These are phyloP conservation scores for Citrus cavaleriei DNA, from an alignment of 345 rosid species.

Conservation along the genomic window DNA sequence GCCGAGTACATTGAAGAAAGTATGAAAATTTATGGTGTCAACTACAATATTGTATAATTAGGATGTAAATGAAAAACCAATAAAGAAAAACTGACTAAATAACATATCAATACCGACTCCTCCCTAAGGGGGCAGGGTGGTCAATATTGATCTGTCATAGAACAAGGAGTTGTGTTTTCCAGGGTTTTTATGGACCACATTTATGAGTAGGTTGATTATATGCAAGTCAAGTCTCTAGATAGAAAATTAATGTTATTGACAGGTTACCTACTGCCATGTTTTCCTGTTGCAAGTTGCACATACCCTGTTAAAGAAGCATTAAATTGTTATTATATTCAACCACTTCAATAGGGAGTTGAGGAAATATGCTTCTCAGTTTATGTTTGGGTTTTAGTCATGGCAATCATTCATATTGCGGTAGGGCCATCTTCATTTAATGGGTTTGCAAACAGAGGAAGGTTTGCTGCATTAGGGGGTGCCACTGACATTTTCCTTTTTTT, in stretches of 20 bases:
- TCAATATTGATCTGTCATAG: not conserved
- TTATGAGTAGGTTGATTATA: not conserved
- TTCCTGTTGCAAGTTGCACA: not conserved
- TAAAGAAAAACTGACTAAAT: not conserved
- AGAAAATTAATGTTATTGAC: not conserved
- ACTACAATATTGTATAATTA: not conserved
- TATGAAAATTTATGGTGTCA: not conserved
- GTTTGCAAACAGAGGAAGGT: not conserved
- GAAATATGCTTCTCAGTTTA: not conserved
- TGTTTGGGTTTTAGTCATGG: not conserved
- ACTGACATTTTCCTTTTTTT: not conserved
- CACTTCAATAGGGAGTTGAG: not conserved
- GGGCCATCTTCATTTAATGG: not conserved
- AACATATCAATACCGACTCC: not conserved
- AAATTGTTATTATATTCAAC: not conserved
- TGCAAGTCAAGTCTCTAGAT: not conserved
- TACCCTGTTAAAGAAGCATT: not conserved
- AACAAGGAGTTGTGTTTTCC: not conserved
- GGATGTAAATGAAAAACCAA: not conserved
- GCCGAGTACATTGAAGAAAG: not conserved
- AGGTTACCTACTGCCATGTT: not conserved
- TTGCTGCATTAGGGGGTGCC: not conserved
- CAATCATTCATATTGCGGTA: not conserved
- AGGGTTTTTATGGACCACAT: not conserved
- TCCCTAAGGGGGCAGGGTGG: not conserved